Base-by-base conservation (phyloP, 2,329 filamentous ascomycete species). In the Fusarium neocosmosporiellum region DNA sequence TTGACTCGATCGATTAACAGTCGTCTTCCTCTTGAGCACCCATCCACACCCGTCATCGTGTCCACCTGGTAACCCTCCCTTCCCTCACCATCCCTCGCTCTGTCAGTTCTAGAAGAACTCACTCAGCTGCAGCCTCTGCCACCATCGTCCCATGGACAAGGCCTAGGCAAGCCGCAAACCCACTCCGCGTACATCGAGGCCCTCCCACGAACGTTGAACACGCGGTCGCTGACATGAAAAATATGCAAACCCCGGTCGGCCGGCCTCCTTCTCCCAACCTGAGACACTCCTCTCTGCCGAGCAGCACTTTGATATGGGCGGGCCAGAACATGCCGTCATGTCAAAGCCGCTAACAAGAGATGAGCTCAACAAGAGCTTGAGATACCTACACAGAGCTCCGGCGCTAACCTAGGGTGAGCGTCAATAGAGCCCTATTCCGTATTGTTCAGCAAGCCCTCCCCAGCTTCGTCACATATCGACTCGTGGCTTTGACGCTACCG, bases 401-500 rank as follows among this genome's bases (percentile, higher is more conserved):
- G 18, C 46, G 24, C 46, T 37, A 58, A 39, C 33, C 54, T 27
- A 27, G 24, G 22, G 22, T 58, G 33, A 58, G 22, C 34, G 24
- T n/a, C 34, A n/a, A 54, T 54, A 54, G 29, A 29, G n/a, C 50
- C 27, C 18, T 22, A 14, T 18, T 54, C 29, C 29, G 50, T 54
- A 33, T 34, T 34, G 31, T 54, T 20, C 24, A 29, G 43, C 22
- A 48, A 41, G 37, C 39, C 39, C 11, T 18, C 22, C 20, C 41
- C 37, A 8, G 20, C n/a, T 33, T 39, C 31, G 69, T 69, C 66
- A 71, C 59, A 64, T 73, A 36, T 62, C 46, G 58, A 57, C 53
- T 20, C 41, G 71, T 74, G 71, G 71, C 67, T 74, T 72, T 50
- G 46, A 41, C 67, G 58, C 58, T 70, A 70, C 67, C 20, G 58